Base-by-base conservation (phyloP, 768 basidiomycete genomes). In the Punctularia strigosozonata region DNA sequence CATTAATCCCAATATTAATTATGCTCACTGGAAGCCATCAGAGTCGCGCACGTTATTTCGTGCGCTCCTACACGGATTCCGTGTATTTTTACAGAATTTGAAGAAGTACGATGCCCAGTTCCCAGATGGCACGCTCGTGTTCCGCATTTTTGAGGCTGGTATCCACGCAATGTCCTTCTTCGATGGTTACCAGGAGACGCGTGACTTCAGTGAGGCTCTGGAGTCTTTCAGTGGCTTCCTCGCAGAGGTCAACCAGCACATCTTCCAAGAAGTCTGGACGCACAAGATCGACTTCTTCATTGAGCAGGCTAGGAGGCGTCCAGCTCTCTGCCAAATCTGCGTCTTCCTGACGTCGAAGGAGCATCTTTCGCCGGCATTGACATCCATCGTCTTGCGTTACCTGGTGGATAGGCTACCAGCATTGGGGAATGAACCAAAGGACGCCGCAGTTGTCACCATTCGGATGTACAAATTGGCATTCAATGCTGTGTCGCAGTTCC, bases 391-490 rank as follows among this genome's bases (percentile, higher is more conserved):
- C 22, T 75, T 98, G 43, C 73, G 79, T 24, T 88, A 87, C 59
- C 71, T 99, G 38, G 77, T 92, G 37, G 77, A 79, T 18, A 73
- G 80, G 25, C 73, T 99, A 13, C 82, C 80, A 14, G 60, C 79
- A 28, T 71, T 99, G 4, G 94, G 92, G 24, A 83, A 90, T 45
- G 75, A 81, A 51, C 82, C 89, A 46, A 83, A 88, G 48, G 67
- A 76, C 45, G 77, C 77, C 15, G 85, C 89, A 1, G 79, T 80
- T 0, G 76, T 90, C 10, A 83, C 85, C 7, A 82, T 99, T 44
- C 77, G 89, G 37, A 64, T 97, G 33, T 97, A 89, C 75, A 98
- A 95, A 64, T 82, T 95, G 74, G 81, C 90, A 12, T 99, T 98
- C 58, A 69, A 72, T 41, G 87, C 94, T 4, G 87, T 97, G 38